These are phyloP conservation scores for Alternaria sp. DNA, from an alignment of 2,329 filamentous ascomycete genomes.

Conservation along the genomic window DNA sequence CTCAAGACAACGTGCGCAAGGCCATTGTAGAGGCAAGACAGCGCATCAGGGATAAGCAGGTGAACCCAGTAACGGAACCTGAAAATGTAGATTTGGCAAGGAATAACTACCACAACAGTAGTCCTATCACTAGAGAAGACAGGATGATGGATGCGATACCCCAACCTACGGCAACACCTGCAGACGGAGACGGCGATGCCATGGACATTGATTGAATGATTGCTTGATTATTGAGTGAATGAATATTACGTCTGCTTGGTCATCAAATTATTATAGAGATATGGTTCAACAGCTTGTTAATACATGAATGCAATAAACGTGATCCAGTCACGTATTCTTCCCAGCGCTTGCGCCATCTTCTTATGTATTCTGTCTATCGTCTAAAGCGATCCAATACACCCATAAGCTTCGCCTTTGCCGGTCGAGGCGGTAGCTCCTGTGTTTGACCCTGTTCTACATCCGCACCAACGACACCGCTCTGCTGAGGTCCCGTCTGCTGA, in stretches of 20 bases:
- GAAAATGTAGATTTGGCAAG: conserved; percentile 18
- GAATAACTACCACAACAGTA: background rate
- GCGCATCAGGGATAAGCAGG: conserved; percentile 69
- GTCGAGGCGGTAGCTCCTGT: conserved; percentile 37
- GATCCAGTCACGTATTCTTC: conserved; percentile 4
- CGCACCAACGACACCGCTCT: conserved; percentile 40
- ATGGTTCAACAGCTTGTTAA: background rate
- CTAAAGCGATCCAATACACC: conserved; percentile 41
- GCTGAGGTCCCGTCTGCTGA: conserved; percentile 31
- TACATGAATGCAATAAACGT: conserved; percentile 1
- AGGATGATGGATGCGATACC: conserved; percentile 14
- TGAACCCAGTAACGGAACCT: conserved; percentile 44
- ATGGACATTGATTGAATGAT: conserved; percentile 74
- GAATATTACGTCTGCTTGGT: background rate
- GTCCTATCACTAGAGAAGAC: background rate
- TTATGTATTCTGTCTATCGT: conserved; percentile 22
- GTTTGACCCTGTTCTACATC: conserved; percentile 28
- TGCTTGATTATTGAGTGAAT: background rate
- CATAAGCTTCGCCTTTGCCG: conserved; percentile 42
- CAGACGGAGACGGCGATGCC: conserved; percentile 62
- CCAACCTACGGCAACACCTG: conserved; percentile 6
- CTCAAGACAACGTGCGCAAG: conserved; percentile 77
- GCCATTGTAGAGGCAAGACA: conserved; percentile 82
- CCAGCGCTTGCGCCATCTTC: background rate
- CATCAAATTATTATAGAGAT: conserved; percentile 3